These are phyloP conservation scores for Bruguiera sexangula DNA, from an alignment of 345 rosid species.

Conservation along the genomic window DNA sequence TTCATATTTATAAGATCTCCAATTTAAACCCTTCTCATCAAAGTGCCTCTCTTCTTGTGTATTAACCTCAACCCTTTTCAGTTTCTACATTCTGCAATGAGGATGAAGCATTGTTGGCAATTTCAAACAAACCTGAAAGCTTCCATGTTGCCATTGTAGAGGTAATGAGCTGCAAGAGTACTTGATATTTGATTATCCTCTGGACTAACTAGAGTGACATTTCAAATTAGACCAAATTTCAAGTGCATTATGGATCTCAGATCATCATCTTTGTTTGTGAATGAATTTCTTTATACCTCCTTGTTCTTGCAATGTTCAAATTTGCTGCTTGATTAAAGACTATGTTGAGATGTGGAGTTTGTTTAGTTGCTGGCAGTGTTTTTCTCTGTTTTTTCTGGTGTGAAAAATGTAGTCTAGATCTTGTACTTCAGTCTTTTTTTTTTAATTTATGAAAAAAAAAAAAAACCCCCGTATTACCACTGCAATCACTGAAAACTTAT, in stretches of 20 bases:
- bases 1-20: constrained; percentile 14
- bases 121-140: constrained; percentile 54
- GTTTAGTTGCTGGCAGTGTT: too few species aligned
- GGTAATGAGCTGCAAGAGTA: constrained; percentile 35
- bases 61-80: constrained; percentile 25
- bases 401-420: too few species aligned
- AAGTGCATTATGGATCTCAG: not conserved
- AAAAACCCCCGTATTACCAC: not conserved
- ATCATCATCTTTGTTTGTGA: too few species aligned
- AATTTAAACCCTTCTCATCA: constrained; percentile 9
- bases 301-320: too few species aligned
- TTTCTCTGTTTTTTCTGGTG: not conserved
- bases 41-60: not conserved
- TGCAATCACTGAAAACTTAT: not conserved
- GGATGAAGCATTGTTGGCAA: constrained; percentile 65
- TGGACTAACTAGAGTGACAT: too few species aligned
- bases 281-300: too few species aligned
- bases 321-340: not conserved
- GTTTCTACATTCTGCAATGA: constrained; percentile 71
- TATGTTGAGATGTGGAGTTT: not conserved
- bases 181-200: too few species aligned
- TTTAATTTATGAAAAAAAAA: too few species aligned
- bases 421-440: too few species aligned
- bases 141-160: constrained; percentile 87
- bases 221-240: constrained; percentile 1